Base-by-base conservation (phyloP, 2,329 filamentous ascomycete genomes). In the Talaromyces pinophilus region DNA sequence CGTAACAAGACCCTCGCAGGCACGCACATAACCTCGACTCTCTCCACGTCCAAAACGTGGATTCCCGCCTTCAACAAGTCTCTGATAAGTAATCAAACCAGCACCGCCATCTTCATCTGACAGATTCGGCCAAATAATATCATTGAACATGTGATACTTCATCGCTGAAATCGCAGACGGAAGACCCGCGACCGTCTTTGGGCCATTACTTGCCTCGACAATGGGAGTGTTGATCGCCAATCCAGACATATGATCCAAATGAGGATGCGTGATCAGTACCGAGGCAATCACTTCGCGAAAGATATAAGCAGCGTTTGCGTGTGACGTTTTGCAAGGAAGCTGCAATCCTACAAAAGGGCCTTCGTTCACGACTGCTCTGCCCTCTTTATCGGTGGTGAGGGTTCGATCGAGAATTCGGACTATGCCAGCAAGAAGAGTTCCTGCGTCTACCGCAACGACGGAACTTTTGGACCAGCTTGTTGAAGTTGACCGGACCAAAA, bases 111-210 rank as follows among this genome's bases (percentile, higher is more conserved):
- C 95, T 79, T 99, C 95, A 74, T 99, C 94, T 0, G 92, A 96
- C 46, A 99, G 81, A 71, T 99, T 99, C 0, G 95, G 95, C 95
- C 95, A 99, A 63, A 98, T 96, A 66, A 97, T 83, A 74, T 97
- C 96, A 79, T 99, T 99, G 82, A 99, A 99, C 67, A 99, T 92
- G 78, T 99, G 93, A 0, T 84, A 88, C 77, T 97, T 98, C 78
- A 99, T 89, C 0, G 94, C 93, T 55, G 92, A 86, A 62, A 99
- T 93, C n/a, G 94, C 96, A 33, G 88, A 90, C 0, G 93, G 92
- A 3, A 98, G 82, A 0, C 91, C 94, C 1, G 94, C 93, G 15
- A 99, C 83, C 28, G 90, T 88, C 79, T 98, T 99, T 0, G 93
- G 92, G 38, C 85, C 83, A 33, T 89, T 87, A 1, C 90, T 87